A percentile compares a stretch with the other conserved stretches of the same genome.
Conservation (phyloP, 2,329 filamentous ascomycete genomes). For the Aspergillus quadrilineatus region DNA sequence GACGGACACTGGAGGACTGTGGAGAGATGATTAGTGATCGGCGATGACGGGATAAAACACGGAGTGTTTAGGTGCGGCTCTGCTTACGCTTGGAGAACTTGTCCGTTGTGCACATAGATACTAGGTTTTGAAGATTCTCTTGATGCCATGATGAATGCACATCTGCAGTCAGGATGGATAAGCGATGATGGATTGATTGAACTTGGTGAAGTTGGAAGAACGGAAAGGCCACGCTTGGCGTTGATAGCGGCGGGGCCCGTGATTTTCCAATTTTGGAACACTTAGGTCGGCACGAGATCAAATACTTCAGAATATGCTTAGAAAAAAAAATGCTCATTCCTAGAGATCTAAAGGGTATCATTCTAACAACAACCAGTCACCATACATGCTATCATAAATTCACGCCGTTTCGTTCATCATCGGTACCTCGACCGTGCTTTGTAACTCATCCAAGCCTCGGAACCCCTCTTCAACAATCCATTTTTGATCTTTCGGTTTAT, state of each 20-base stretch:
- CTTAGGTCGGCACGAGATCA: neutral
- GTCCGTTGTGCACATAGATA: constrained; percentile 43
- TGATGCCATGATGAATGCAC: constrained; percentile 32
- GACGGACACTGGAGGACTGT: constrained; percentile 47
- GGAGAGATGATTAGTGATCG: constrained; percentile 7
- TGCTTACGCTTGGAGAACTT: constrained; percentile 37
- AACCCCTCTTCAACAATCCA: constrained; percentile 92
- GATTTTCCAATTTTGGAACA: constrained; percentile 7
- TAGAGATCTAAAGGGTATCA: constrained; percentile 17
- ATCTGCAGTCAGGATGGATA: constrained; percentile 9
- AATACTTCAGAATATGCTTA: neutral
- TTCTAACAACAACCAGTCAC: constrained; percentile 2
- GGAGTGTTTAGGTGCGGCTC: neutral
- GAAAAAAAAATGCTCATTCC: neutral
- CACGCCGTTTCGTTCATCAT: constrained; percentile 6
- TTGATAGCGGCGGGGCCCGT: constrained; percentile 10
- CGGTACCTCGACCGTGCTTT: constrained; percentile 1
- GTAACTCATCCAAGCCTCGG: constrained; percentile 62
- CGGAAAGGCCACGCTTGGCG: constrained; percentile 7
- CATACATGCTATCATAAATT: neutral
- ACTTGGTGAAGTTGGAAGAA: neutral
- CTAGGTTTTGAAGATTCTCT: constrained; percentile 26
- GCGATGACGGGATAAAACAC: neutral
- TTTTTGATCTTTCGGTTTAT: constrained; percentile 58
- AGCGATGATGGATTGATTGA: neutral